phyloP scores from a whole-genome alignment of 2,329 filamentous ascomycete genomes.

The Huntiella moniliformis region DNA sequence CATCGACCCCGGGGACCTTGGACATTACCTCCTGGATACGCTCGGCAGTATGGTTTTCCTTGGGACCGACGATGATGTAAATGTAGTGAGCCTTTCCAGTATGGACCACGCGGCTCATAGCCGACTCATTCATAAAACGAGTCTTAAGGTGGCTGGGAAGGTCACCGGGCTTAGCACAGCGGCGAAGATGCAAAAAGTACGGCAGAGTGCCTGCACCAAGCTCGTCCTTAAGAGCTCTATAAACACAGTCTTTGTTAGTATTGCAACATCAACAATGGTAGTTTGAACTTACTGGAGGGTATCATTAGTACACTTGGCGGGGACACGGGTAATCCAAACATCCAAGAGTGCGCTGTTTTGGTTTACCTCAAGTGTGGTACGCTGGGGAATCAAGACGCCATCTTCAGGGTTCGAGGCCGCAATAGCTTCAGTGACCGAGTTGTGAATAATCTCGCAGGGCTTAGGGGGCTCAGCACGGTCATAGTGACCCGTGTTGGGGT shows the following conservation, averaged over 20 bases:
- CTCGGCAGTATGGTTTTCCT: conserved; percentile 20
- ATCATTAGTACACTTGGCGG: conserved; percentile 48
- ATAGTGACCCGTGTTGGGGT: conserved; percentile 10
- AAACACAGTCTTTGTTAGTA: not conserved
- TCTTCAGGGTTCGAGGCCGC: conserved; percentile 20
- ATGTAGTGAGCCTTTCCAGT: conserved; percentile 42
- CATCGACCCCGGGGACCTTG: conserved; percentile 23
- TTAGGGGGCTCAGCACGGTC: conserved; percentile 12
- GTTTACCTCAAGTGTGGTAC: conserved; percentile 43
- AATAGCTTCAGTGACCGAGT: conserved; percentile 22
- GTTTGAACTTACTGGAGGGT: conserved; percentile 10
- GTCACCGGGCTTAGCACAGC: conserved; percentile 54
- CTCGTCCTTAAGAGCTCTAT: conserved; percentile 11
- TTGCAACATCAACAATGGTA: not conserved
- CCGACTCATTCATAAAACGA: conserved; percentile 39
- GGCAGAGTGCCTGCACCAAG: conserved; percentile 36
- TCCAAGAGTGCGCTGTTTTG: conserved; percentile 39
- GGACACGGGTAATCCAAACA: conserved; percentile 54
- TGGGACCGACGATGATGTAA: conserved; percentile 33
- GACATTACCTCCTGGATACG: conserved; percentile 19
- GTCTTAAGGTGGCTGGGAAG: conserved; percentile 47
- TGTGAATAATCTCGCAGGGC: conserved; percentile 16
- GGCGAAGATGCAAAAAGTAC: conserved; percentile 51
- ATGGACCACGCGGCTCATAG: conserved; percentile 34
- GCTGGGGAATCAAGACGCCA: conserved; percentile 40